Evolutionary conservation across 2,329 filamentous ascomycete genomes (phyloP).

Genomic region (Magnaporthiopsis incrustans): DNA sequence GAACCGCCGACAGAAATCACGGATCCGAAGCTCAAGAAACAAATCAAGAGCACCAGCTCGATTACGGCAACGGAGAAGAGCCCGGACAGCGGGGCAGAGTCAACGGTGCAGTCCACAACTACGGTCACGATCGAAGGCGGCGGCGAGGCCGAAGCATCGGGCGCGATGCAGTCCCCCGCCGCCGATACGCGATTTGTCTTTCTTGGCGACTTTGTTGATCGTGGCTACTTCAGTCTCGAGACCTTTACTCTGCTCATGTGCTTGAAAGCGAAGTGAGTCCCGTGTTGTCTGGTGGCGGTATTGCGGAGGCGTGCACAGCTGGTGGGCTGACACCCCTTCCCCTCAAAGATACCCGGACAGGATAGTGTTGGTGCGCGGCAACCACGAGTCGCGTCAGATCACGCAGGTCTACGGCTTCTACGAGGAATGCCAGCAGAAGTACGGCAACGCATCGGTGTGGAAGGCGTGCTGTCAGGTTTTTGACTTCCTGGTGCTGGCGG

Average conservation of each 20-base stretch:
- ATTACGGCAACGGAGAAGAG: background rate
- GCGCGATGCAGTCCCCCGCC: slow-evolving; percentile 34
- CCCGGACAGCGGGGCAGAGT: background rate
- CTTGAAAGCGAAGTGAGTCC: slow-evolving; percentile 61
- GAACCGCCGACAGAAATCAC: slow-evolving; percentile 86
- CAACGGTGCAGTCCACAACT: background rate
- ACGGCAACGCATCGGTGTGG: slow-evolving; percentile 99
- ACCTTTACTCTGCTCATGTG: slow-evolving; percentile 97
- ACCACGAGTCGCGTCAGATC: slow-evolving; percentile 95
- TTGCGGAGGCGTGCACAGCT: background rate
- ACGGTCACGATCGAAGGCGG: background rate
- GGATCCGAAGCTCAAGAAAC: slow-evolving; percentile 78
- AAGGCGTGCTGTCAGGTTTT: slow-evolving; percentile 99
- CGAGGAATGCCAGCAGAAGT: slow-evolving; percentile 96
- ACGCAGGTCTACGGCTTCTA: slow-evolving; percentile 99
- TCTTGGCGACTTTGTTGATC: slow-evolving; percentile 89
- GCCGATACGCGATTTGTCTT: slow-evolving; percentile 52
- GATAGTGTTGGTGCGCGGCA: slow-evolving; percentile 93
- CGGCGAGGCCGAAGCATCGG: slow-evolving; percentile 26
- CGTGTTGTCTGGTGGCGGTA: background rate
- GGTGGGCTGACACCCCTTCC: slow-evolving; percentile 7
- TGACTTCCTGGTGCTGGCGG: slow-evolving; percentile 91
- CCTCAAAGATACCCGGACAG: slow-evolving; percentile 78
- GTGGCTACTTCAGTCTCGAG: slow-evolving; percentile 94
- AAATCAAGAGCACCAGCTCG: slow-evolving; percentile 55